phyloP scores from a whole-genome alignment of 805 yeast species.

The Cyberlindnera amylophila region DNA sequence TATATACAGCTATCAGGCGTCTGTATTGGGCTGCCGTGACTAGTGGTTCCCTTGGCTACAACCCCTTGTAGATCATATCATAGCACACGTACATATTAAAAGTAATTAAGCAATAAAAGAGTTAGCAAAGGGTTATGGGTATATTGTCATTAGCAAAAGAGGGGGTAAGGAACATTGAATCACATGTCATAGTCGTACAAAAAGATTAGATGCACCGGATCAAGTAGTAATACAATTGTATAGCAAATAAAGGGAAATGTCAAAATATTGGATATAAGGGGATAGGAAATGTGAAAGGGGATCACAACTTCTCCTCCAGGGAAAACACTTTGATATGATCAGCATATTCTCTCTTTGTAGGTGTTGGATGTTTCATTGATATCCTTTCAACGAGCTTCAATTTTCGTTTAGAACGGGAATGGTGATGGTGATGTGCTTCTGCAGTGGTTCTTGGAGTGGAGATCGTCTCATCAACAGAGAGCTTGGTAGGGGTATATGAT shows the following conservation, averaged over 20 bases:
- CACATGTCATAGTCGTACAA: too few species aligned
- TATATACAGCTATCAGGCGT: too few species aligned
- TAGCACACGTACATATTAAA: too few species aligned
- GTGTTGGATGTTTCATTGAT: neutral
- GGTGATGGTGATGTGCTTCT: neutral
- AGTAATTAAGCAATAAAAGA: too few species aligned
- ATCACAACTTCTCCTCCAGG: constrained; percentile 4
- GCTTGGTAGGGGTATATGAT: neutral
- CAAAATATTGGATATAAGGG: neutral
- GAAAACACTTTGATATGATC: constrained; percentile 12
- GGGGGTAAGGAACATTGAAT: neutral
- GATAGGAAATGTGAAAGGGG: neutral
- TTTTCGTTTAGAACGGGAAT: neutral
- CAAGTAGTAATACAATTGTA: too few species aligned
- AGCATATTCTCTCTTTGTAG: constrained; percentile 3
- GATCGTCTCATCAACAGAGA: neutral
- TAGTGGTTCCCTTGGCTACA: too few species aligned
- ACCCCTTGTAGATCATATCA: too few species aligned
- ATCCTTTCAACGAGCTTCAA: constrained; percentile 7
- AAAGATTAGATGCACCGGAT: too few species aligned
- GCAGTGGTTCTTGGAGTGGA: neutral
- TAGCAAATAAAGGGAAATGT: neutral
- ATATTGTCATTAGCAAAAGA: neutral
- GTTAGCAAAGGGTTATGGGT: too few species aligned
- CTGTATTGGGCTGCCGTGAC: too few species aligned